Conservation (phyloP, 2,329 filamentous ascomycete genomes). For the Graphilbum sp. region DNA sequence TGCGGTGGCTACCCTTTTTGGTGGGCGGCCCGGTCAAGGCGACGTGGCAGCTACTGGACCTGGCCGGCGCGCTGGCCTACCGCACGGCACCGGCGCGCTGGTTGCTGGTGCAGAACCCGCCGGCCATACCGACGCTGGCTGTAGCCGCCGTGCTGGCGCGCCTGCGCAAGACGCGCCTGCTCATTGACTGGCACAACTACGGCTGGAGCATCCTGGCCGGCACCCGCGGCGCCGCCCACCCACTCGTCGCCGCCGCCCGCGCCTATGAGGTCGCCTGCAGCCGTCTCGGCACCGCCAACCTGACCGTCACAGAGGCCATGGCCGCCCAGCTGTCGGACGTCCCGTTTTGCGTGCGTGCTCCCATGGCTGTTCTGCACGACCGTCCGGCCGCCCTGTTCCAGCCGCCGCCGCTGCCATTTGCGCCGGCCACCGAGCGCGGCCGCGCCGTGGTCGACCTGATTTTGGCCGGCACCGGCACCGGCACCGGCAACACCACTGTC, state of each 20-base stretch:
- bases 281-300: conserved; percentile 52
- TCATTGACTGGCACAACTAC: conserved; percentile 99
- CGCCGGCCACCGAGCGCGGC: not conserved
- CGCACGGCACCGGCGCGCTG: conserved; percentile 57
- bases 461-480: too few species aligned
- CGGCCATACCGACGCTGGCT: conserved; percentile 79
- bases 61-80: conserved; percentile 62
- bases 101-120: conserved; percentile 75
- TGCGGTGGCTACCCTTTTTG: conserved; percentile 61
- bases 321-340: conserved; percentile 53
- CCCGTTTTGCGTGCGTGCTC: too few species aligned
- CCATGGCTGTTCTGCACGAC: conserved; percentile 78
- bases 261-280: conserved; percentile 64
- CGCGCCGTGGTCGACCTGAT: conserved; percentile 3
- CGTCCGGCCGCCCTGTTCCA: conserved; percentile 71
- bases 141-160: conserved; percentile 57
- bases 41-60: conserved; percentile 57
- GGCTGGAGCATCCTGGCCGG: conserved; percentile 79
- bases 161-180: conserved; percentile 61
- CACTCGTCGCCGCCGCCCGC: conserved; percentile 61
- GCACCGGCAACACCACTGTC: too few species aligned
- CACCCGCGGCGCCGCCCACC: conserved; percentile 41
- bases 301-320: conserved; percentile 89
- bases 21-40: conserved; percentile 72
- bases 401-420: conserved; percentile 31